Base-by-base conservation (phyloP, 108 stramenopile species). In the Epithemia pelagica region DNA sequence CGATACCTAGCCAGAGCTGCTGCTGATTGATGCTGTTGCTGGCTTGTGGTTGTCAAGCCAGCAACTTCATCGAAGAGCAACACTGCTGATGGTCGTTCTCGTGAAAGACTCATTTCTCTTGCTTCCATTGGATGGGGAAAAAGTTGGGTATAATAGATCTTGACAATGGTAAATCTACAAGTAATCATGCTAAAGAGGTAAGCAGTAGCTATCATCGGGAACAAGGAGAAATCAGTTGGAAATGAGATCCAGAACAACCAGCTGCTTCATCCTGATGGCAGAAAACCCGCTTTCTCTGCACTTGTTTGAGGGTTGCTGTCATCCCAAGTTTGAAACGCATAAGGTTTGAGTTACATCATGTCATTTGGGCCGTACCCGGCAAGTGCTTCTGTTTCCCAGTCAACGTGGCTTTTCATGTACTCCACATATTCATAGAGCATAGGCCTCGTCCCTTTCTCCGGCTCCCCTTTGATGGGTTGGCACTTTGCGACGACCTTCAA, bases 381-480 rank as follows among this genome's bases (percentile, higher is more conserved):
- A 66, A 85, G 65, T 2, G 68, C 81, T 65, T 94, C 92, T 7
- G 88, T 84, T 0, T 83, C 74, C 92, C 92, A 94, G 72, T 94
- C 88, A 52, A 90, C 80, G 66, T 90, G 64, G 30, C 79, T 74
- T 22, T 72, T 59, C 67, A 94, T 76, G 62, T 84, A 90, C 31
- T 89, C 78, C 21, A 74, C 65, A 71, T 82, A 88, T 29, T 75
- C 78, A 7, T 7, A 21, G 10, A 10, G 10, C 37, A 15, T 5
- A 15, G 37, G 37, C 10, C 37, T 5, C 15, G 15, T 10, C 10
- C 10, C 37, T 46, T 46, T 46, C 22, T 7, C 5, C 8, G 61
- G 61, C 21, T 31, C n/a, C 7, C 26, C n/a, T 10, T 61, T 32
- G 61, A 61, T 27, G 5, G 21, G 28, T 21, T n/a, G 5, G 61